Evolutionary conservation across 768 basidiomycete species (phyloP).

Genomic region (Ramaria sp.): DNA sequence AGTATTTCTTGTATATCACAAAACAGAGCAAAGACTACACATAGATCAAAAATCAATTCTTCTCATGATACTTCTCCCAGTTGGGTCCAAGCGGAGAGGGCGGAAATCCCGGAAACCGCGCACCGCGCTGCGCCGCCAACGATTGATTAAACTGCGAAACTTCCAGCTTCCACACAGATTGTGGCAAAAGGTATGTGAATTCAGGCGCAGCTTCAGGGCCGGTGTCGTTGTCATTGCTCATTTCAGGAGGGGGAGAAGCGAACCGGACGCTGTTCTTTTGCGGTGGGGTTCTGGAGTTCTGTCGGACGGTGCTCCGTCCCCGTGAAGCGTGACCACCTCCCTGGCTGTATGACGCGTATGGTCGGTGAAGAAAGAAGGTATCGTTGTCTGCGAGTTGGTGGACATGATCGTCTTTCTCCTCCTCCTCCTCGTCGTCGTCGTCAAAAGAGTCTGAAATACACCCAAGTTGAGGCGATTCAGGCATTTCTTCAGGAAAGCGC

Average conservation of each 20-base stretch:
- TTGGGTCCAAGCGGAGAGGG: conserved; percentile 6
- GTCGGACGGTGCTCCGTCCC: too few species aligned
- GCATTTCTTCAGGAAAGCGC: background rate
- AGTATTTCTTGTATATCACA: too few species aligned
- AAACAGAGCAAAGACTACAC: too few species aligned
- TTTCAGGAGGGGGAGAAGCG: background rate
- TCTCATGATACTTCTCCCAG: conserved; percentile 7
- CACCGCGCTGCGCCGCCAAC: background rate
- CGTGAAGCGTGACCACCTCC: too few species aligned
- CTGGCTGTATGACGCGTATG: background rate
- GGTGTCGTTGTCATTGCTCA: background rate
- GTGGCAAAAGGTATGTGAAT: too few species aligned
- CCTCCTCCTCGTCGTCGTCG: background rate
- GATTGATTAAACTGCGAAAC: background rate
- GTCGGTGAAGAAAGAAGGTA: background rate
- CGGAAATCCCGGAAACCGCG: conserved; percentile 5
- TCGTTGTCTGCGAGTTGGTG: background rate
- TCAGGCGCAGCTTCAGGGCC: background rate
- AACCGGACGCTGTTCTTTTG: too few species aligned
- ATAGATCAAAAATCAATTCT: too few species aligned
- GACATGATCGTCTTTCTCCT: background rate
- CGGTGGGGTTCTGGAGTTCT: too few species aligned
- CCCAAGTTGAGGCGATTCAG: background rate
- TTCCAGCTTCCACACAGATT: background rate
- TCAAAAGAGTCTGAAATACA: background rate